Evolutionary conservation across 208 protist genomes (phyloP), one percentile per base, ranked within the genome.

Genomic region (Acanthamoeba triangularis): DNA sequence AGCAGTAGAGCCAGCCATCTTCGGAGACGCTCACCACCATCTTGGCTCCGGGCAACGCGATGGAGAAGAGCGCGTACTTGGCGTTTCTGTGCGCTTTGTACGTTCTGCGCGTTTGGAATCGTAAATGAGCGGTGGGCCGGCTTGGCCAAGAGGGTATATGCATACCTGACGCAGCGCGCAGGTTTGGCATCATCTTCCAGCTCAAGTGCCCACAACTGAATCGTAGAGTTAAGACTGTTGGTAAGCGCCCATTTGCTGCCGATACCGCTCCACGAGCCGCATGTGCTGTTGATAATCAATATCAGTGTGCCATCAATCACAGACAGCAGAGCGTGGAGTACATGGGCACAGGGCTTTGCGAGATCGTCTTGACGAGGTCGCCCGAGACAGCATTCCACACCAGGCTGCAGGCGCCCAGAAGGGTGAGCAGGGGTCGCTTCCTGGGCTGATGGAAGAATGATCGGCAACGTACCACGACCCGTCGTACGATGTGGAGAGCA

Each of bases 41-140:
- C 78, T 59, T 87, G 44, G 78, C 44, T 18, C 11, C 13, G 10
- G 78, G 37, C 47, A 87, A 14, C 3, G 78, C 78, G 30, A 87
- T 87, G 44, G 78, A 87, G 28, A 87, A 87, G n/a, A 87, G 78
- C n/a, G 78, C 78, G 47, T 87, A 87, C 30, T 87, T 52, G 28
- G 47, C 20, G 30, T 87, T 87, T 47, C 14, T 28, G 78, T 87
- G 37, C 10, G 41, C 78, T 28, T 87, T 87, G 47, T 87, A 87
- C 16, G 78, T 87, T 28, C 78, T 80, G 41, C 41, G 14, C 10
- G 23, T 3, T 69, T 69, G 63, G 20, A 33, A 30, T 33, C 63
- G 16, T 69, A 3, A 30, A 69, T 69, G 28, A 69, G 30, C 30
- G 13, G 13, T 11, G 28, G 65, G 28, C 7, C 7, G 52, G 52